phyloP scores from a whole-genome alignment of 2,329 filamentous ascomycete species.

The Beauveria medogensis region DNA sequence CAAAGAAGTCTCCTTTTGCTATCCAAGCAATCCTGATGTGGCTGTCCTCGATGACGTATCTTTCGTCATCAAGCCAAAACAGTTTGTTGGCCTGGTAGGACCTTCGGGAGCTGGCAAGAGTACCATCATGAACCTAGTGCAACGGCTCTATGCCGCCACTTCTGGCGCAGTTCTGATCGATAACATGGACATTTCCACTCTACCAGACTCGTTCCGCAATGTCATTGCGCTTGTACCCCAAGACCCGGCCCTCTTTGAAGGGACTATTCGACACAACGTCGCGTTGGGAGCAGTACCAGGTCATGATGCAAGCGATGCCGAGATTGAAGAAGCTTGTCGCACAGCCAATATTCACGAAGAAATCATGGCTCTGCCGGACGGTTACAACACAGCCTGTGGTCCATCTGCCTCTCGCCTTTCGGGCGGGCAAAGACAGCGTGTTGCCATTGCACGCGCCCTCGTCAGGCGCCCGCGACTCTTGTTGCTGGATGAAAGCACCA shows the following conservation, averaged over 20 bases:
- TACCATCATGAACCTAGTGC: slow-evolving; percentile 38
- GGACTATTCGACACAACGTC: slow-evolving; percentile 41
- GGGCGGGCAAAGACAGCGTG: slow-evolving; percentile 63
- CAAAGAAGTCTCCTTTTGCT: slow-evolving; percentile 49
- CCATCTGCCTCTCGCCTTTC: slow-evolving; percentile 61
- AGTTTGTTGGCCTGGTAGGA: slow-evolving; percentile 36
- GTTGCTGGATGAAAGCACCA: slow-evolving; percentile 69
- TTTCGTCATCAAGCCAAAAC: slow-evolving; percentile 28
- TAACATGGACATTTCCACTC: slow-evolving; percentile 16
- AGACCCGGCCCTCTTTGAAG: slow-evolving; percentile 41
- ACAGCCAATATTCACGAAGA: slow-evolving; percentile 59
- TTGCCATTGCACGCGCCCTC: slow-evolving; percentile 64
- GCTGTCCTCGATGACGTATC: slow-evolving; percentile 36
- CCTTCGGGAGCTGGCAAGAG: slow-evolving; percentile 40
- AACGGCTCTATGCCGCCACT: slow-evolving; percentile 46
- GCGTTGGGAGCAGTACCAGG: slow-evolving; percentile 41
- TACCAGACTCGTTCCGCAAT: slow-evolving; percentile 32
- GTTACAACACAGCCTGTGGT: slow-evolving; percentile 53
- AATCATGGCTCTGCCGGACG: slow-evolving; percentile 47
- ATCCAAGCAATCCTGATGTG: slow-evolving; percentile 48
- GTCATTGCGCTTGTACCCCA: slow-evolving; percentile 42
- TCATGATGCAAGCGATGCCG: slow-evolving; percentile 40
- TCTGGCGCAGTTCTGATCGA: slow-evolving; percentile 45
- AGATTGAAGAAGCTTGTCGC: slow-evolving; percentile 53
- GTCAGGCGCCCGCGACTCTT: slow-evolving; percentile 58